phyloP scores from a whole-genome alignment of 2,329 filamentous ascomycete genomes.

The Ophiostoma pallidulum region DNA sequence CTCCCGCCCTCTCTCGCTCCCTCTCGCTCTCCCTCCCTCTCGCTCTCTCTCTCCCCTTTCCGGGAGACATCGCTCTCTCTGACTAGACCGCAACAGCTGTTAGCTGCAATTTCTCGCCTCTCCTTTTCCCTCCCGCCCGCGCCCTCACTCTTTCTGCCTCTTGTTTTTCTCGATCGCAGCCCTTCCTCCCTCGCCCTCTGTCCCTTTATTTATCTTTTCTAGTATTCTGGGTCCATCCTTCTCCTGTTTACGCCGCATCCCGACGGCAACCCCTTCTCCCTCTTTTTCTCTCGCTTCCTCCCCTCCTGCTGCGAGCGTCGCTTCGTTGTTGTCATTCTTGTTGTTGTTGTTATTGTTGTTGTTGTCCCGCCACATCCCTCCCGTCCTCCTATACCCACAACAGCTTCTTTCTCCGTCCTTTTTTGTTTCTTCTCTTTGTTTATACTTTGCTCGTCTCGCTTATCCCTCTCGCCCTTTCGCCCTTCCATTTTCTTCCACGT shows the following conservation, averaged over 20 bases:
- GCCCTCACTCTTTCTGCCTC: background rate
- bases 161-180: slow-evolving; percentile 2
- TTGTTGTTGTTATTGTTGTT: no score
- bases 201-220: background rate
- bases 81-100: slow-evolving; percentile 10
- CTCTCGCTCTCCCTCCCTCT: background rate
- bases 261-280: background rate
- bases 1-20: background rate
- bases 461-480: background rate
- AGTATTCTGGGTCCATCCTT: slow-evolving; percentile 10
- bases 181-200: background rate
- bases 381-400: no score
- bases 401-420: no score
- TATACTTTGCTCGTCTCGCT: no score
- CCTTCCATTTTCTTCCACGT: background rate
- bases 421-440: no score
- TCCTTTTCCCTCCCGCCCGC: slow-evolving; percentile 3
- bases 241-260: no score
- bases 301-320: background rate
- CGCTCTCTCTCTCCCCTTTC: background rate
- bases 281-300: background rate
- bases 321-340: no score
- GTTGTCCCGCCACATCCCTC: no score
- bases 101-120: slow-evolving; percentile 6
- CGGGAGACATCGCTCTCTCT: no score